Conservation (phyloP, 2,329 filamentous ascomycete species). For the Aspergillus transmontanensis region DNA sequence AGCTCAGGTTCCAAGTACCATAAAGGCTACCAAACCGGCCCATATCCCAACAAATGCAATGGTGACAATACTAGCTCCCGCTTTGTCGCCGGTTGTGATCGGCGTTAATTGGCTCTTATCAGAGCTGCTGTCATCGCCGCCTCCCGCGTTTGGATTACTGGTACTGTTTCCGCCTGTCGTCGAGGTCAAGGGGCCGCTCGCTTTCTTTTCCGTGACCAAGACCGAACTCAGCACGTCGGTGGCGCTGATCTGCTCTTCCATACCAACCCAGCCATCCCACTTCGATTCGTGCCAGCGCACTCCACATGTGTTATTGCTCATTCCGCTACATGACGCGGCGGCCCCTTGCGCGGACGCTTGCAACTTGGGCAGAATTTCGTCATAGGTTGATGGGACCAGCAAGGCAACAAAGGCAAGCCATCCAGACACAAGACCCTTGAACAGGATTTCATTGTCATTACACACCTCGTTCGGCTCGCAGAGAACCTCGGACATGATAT, state of each 20-base stretch:
- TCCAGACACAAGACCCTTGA: conserved; percentile 70
- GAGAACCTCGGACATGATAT: conserved; percentile 64
- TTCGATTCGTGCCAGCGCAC: conserved; percentile 60
- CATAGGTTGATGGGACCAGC: conserved; percentile 62
- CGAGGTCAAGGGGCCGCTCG: conserved; percentile 45
- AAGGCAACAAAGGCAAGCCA: conserved; percentile 65
- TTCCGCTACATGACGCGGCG: conserved; percentile 63
- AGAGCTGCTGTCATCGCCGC: conserved; percentile 1
- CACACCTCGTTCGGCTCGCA: conserved; percentile 66
- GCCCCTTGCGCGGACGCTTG: conserved; percentile 61
- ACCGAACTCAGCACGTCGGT: conserved; percentile 65
- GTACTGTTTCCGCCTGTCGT: conserved; percentile 59
- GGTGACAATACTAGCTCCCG: conserved; percentile 44
- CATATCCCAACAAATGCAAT: conserved; percentile 31
- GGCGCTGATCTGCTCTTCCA: conserved; percentile 71
- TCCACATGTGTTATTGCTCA: conserved; percentile 63
- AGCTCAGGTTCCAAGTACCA: neutral
- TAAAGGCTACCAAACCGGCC: conserved; percentile 31
- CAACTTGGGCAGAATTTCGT: conserved; percentile 61
- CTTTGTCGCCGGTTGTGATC: conserved; percentile 38
- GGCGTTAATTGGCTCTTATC: conserved; percentile 12
- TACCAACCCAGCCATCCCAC: conserved; percentile 63
- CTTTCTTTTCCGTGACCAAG: conserved; percentile 50
- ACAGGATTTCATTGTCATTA: conserved; percentile 71
- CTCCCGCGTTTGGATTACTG: conserved; percentile 41